Conservation (phyloP, 768 basidiomycete genomes). For the Pluteus cervinus region DNA sequence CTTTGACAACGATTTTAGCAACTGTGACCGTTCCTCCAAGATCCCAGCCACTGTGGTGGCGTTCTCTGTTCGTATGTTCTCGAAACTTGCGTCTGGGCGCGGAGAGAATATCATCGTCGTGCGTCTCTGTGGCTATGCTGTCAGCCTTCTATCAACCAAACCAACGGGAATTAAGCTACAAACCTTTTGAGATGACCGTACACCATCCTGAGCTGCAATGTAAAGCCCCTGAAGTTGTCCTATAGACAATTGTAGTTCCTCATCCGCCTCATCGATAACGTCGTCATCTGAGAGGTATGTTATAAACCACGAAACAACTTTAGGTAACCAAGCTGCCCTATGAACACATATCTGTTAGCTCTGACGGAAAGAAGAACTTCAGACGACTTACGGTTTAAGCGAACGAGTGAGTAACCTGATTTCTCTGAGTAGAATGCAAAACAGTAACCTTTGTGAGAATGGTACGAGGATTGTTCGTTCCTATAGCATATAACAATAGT, state of each 20-base stretch:
- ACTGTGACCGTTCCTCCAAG: constrained; percentile 28
- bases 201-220: constrained; percentile 39
- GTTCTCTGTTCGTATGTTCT: constrained; percentile 11
- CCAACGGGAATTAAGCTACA: no score
- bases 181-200: constrained; percentile 40
- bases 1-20: constrained; percentile 38
- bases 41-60: constrained; percentile 19
- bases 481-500: constrained; percentile 26
- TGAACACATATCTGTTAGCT: constrained; percentile 1
- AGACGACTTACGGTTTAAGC: constrained; percentile 46
- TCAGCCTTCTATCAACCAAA: no score
- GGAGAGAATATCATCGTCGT: constrained; percentile 34
- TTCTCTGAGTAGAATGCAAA: constrained; percentile 57
- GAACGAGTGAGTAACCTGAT: constrained; percentile 59
- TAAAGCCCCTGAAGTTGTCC: constrained; percentile 45
- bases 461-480: constrained; percentile 48
- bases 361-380: background rate
- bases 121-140: constrained; percentile 29
- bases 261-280: constrained; percentile 31
- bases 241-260: constrained; percentile 35
- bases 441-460: constrained; percentile 51
- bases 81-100: constrained; percentile 12
- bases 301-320: constrained; percentile 38
- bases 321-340: constrained; percentile 43
- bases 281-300: constrained; percentile 29